Percentiles rank a stretch among this genome's conserved stretches.
These are phyloP conservation scores for Cyanodermella asteris DNA, from an alignment of 2,329 filamentous ascomycete species.

Conservation along the genomic window DNA sequence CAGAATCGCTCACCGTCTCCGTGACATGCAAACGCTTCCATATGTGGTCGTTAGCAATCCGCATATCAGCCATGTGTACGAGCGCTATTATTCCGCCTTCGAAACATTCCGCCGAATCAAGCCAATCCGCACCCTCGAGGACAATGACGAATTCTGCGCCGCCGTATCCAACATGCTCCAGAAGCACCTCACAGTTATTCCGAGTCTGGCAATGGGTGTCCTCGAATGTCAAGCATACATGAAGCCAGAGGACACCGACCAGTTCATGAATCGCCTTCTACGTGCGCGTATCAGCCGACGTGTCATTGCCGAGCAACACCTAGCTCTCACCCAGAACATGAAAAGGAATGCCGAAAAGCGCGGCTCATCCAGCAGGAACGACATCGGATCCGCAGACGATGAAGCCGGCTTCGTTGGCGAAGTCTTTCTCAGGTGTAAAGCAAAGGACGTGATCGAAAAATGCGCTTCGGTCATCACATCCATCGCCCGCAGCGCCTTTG, in stretches of 20 bases:
- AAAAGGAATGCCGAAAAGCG: slow-evolving; percentile 37
- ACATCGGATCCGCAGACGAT: slow-evolving; percentile 23
- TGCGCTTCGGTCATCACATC: slow-evolving; percentile 58
- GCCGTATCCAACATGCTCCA: slow-evolving; percentile 58
- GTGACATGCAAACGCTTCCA: slow-evolving; percentile 90
- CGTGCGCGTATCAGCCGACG: slow-evolving; percentile 86
- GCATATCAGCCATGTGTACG: slow-evolving; percentile 85
- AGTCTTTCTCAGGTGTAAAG: slow-evolving; percentile 82
- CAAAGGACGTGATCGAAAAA: slow-evolving; percentile 66
- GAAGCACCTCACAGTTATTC: slow-evolving; percentile 82
- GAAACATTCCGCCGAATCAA: slow-evolving; percentile 68
- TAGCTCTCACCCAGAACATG: slow-evolving; percentile 86
- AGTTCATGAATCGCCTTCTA: slow-evolving; percentile 85
- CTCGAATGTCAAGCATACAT: slow-evolving; percentile 73
- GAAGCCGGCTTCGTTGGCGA: slow-evolving; percentile 78
- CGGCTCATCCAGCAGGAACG: too few species aligned
- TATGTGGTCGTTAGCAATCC: slow-evolving; percentile 92
- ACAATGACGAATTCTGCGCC: slow-evolving; percentile 74
- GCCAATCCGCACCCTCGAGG: slow-evolving; percentile 65
- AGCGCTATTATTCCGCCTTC: slow-evolving; percentile 93
- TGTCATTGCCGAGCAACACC: slow-evolving; percentile 92
- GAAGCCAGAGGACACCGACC: slow-evolving; percentile 60
- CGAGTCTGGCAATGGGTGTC: slow-evolving; percentile 82
- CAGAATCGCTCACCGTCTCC: slow-evolving; percentile 77
- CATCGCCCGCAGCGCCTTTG: slow-evolving; percentile 55